Evolutionary conservation across 1,284 basidiomycete species (phyloP).

Genomic region (Anthracocystis walkeri): DNA sequence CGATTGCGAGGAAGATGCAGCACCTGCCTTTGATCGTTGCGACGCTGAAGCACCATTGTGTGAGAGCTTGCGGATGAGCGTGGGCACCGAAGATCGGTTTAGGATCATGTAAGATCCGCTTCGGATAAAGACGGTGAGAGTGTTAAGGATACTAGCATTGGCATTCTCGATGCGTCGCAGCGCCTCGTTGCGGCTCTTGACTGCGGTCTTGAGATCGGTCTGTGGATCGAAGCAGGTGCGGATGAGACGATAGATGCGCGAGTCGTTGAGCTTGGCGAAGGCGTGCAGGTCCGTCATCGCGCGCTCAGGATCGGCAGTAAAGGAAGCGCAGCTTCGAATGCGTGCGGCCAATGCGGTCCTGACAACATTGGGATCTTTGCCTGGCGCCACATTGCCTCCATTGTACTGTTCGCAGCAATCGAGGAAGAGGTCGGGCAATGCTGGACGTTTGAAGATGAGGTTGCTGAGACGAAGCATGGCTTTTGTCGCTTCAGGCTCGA

Average conservation of each 20-base stretch:
- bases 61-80: conserved; percentile 72
- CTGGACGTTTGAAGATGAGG: conserved; percentile 49
- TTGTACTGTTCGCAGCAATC: conserved; percentile 62
- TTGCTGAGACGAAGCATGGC: conserved; percentile 76
- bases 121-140: conserved; percentile 81
- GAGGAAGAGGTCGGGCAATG: conserved; percentile 49
- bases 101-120: conserved; percentile 80
- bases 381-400: conserved; percentile 81
- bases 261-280: conserved; percentile 89
- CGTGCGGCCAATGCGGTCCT: conserved; percentile 43
- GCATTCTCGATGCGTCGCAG: conserved; percentile 51
- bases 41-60: conserved; percentile 5
- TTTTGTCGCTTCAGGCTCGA: conserved; percentile 74
- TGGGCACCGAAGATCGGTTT: conserved; percentile 86
- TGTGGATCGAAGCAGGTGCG: conserved; percentile 84
- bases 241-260: conserved; percentile 84
- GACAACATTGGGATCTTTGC: conserved; percentile 74
- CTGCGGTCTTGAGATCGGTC: conserved; percentile 81
- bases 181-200: conserved; percentile 74
- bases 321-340: conserved; percentile 30
- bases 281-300: conserved; percentile 81
- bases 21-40: conserved; percentile 9
- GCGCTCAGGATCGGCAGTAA: conserved; percentile 76
- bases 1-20: conserved; percentile 18
- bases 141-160: conserved; percentile 69